A percentile compares a stretch with the other conserved stretches of the same genome.
Evolutionary conservation across 148 eudicot genomes (phyloP).

Genomic region (Salicornia ramosissima): DNA sequence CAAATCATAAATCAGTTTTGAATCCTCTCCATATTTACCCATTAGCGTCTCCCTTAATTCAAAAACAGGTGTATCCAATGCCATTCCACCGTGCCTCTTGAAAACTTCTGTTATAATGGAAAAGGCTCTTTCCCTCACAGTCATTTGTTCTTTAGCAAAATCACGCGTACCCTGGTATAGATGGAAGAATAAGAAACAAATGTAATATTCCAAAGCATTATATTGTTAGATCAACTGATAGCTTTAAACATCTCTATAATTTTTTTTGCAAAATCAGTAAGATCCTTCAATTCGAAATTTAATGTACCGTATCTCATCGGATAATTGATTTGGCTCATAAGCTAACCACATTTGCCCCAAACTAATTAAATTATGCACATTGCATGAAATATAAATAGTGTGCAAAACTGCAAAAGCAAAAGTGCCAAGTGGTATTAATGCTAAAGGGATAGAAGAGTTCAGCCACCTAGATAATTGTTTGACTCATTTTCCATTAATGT

Average conservation of each 20-base stretch:
- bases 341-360: too few species aligned
- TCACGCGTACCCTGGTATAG: slow-evolving; percentile 81
- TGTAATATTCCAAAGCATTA: neutral
- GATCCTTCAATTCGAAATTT: neutral
- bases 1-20: slow-evolving; percentile 93
- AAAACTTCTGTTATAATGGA: slow-evolving; percentile 66
- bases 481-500: too few species aligned
- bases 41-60: slow-evolving; percentile 89
- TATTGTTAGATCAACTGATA: neutral
- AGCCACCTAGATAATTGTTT: too few species aligned
- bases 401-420: too few species aligned
- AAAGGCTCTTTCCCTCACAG: slow-evolving; percentile 77
- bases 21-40: slow-evolving; percentile 98
- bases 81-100: slow-evolving; percentile 88
- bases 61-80: slow-evolving; percentile 94
- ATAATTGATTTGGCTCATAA: neutral
- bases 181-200: slow-evolving; percentile 9
- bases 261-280: too few species aligned
- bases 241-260: neutral
- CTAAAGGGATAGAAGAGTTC: too few species aligned
- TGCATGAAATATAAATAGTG: too few species aligned
- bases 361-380: too few species aligned
- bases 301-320: neutral
- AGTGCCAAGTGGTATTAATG: too few species aligned
- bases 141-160: slow-evolving; percentile 93